Conservation (phyloP, 306 rosid species). For the Psophocarpus tetragonolobus region DNA sequence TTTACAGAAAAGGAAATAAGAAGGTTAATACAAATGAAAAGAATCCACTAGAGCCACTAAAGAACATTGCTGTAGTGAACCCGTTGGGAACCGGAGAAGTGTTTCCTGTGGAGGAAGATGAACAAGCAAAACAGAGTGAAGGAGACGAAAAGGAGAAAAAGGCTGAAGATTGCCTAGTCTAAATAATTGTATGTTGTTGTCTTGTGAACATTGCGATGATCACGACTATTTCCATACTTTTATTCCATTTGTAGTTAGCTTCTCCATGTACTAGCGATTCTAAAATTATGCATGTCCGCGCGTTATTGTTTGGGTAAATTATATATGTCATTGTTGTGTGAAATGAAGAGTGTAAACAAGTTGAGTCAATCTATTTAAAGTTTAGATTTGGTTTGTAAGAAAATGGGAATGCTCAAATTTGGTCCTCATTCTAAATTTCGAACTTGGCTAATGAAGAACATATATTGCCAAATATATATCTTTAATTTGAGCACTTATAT, state of each 20-base stretch:
- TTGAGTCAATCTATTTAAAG: background rate
- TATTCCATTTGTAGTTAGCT: background rate
- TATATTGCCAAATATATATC: too few species aligned
- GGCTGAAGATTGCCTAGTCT: background rate
- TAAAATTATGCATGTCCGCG: background rate
- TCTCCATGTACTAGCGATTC: background rate
- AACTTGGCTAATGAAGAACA: too few species aligned
- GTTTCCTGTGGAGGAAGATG: constrained; percentile 7
- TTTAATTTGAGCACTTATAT: too few species aligned
- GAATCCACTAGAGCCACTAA: background rate
- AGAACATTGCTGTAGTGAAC: background rate
- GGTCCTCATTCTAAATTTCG: too few species aligned
- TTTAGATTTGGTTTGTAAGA: background rate
- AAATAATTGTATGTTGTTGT: background rate
- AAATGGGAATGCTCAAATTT: background rate
- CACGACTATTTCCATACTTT: background rate
- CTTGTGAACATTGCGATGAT: background rate
- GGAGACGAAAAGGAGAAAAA: background rate
- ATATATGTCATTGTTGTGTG: background rate
- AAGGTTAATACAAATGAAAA: constrained; percentile 4
- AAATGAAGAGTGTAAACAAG: background rate
- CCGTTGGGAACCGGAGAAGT: constrained; percentile 2
- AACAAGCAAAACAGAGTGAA: background rate
- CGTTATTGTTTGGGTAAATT: background rate
- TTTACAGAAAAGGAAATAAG: constrained; percentile 45